Evolutionary conservation across 2,329 filamentous ascomycete genomes (phyloP).

Genomic region (Epichloe scottii): DNA sequence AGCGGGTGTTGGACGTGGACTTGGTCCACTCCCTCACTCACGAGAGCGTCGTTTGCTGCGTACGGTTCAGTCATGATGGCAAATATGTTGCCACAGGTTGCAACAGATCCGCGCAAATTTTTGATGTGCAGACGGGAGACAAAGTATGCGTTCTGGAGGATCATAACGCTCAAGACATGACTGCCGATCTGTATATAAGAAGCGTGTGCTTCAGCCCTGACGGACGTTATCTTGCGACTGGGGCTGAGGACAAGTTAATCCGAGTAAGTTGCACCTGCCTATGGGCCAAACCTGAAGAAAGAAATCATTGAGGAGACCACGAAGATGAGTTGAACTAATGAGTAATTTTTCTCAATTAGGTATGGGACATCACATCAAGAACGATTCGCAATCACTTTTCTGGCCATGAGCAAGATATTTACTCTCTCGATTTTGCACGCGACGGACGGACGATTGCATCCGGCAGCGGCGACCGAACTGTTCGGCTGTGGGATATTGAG

Average conservation of each 20-base stretch:
- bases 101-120: conserved; percentile 98
- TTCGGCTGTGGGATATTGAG: conserved; percentile 93
- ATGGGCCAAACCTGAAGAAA: background rate
- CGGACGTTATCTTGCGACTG: conserved; percentile 84
- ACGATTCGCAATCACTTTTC: conserved; percentile 85
- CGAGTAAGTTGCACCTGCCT: conserved; percentile 45
- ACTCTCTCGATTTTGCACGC: conserved; percentile 86
- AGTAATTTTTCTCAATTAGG: conserved; percentile 33
- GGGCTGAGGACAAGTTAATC: conserved; percentile 95
- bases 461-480: conserved; percentile 86
- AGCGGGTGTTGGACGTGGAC: conserved; percentile 82
- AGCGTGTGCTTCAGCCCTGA: conserved; percentile 99
- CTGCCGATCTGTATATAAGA: conserved; percentile 89
- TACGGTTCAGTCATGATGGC: conserved; percentile 90
- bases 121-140: conserved; percentile 76
- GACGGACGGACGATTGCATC: conserved; percentile 93
- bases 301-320: too few species aligned
- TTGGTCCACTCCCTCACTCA: conserved; percentile 86
- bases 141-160: conserved; percentile 88
- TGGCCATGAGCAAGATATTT: conserved; percentile 98
- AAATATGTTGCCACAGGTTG: conserved; percentile 94
- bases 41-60: conserved; percentile 95
- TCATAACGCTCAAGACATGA: conserved; percentile 63
- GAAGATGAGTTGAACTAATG: conserved; percentile 7
- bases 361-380: conserved; percentile 83